Base-by-base conservation (phyloP, 495 filamentous ascomycete species). In the Aspergillus kassunensis region DNA sequence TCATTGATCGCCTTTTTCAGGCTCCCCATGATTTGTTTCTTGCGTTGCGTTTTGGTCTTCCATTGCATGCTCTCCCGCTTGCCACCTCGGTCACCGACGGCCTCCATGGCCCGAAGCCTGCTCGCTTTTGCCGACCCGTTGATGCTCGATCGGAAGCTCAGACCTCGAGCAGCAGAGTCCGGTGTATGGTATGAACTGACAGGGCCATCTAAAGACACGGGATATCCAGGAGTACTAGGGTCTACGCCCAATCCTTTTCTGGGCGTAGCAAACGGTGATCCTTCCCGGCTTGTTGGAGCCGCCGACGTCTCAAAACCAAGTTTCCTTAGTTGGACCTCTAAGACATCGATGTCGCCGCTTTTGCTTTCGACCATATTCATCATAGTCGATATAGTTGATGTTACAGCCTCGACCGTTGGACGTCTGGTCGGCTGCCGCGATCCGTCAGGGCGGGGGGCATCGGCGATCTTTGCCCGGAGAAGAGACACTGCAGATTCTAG, bases 371-470 rank as follows among this genome's bases (percentile, higher is more conserved):
- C 85, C 89, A 97, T 95, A 53, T 71, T 81, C 45, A 91, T 97
- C 82, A 99, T 88, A 49, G 93, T 96, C 45, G 74, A 73, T 55
- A 99, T 95, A 6, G 95, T 97, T 43, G 86, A 87, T 36, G 88
- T 82, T 16, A 97, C 90, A 7, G 90, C 89, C 56, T 97, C 95
- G 1, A 96, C 86, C 0, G 92, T 97, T 2, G 93, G 95, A n/a
- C 76, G 71, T 35, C 76, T 68, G 16, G 29, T 51, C 27, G 55
- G 15, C 42, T 46, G 39, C 36, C 61, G 50, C 16, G 51, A 49
- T 54, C 71, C 75, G 39, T 68, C 66, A 9, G 60, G 36, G 21
- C 62, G 59, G n/a, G 71, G 62, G 19, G 67, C 63, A 35, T 79
- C 69, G 1, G 87, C 84, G 19, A 97, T 74, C 57, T 85, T 88